These are phyloP conservation scores for Neurospora sp. DNA, from an alignment of 2,329 filamentous ascomycete species.

Conservation along the genomic window DNA sequence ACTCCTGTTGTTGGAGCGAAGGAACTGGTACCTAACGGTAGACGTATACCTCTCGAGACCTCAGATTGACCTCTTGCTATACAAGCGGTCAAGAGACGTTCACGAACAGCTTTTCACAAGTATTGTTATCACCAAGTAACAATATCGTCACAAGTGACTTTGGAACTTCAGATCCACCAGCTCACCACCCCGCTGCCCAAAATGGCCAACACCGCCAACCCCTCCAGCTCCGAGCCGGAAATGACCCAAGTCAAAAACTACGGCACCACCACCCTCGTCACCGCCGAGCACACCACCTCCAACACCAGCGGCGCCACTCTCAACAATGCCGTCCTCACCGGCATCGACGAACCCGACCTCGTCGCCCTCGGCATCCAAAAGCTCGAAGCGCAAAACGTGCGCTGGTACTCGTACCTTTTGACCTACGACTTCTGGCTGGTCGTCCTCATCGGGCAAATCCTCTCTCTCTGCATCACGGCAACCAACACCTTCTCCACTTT, in stretches of 20 bases:
- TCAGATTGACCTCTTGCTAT: conserved; percentile 1
- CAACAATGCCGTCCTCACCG: conserved; percentile 9
- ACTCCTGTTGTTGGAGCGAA: background rate
- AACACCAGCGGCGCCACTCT: conserved; percentile 9
- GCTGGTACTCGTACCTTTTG: conserved; percentile 65
- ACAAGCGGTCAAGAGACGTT: background rate
- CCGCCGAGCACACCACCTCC: conserved; percentile 18
- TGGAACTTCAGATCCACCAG: background rate
- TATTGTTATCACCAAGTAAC: background rate
- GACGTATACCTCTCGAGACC: background rate
- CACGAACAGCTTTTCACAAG: background rate
- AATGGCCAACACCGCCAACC: conserved; percentile 4
- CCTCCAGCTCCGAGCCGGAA: background rate
- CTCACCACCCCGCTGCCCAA: background rate
- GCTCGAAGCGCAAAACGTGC: conserved; percentile 42
- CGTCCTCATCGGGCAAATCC: conserved; percentile 68
- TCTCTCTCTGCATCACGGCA: conserved; percentile 80
- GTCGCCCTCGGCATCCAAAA: conserved; percentile 42
- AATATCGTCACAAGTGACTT: background rate
- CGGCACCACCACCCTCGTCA: conserved; percentile 13
- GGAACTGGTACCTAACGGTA: background rate
- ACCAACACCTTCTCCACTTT: conserved; percentile 86
- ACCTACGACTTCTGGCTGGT: conserved; percentile 86
- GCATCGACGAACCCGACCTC: conserved; percentile 24
- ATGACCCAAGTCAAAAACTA: conserved; percentile 10